Evolutionary conservation across 2,329 filamentous ascomycete species (phyloP).

Genomic region (Neonectria coccinea): DNA sequence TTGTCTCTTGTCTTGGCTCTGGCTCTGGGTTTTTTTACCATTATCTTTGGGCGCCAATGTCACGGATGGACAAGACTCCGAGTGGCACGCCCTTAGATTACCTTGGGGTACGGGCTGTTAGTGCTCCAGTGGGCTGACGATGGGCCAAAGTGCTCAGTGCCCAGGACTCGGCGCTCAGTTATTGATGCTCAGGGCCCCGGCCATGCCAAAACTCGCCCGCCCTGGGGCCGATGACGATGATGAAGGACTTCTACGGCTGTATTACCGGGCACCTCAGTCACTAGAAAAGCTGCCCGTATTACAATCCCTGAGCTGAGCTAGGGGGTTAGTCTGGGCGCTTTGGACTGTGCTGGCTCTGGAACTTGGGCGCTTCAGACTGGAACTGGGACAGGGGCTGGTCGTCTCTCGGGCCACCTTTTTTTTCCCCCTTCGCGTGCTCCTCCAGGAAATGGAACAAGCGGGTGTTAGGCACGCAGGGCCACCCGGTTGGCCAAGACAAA

Average conservation of each 20-base stretch:
- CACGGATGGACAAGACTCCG: neutral
- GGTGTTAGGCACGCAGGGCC: neutral
- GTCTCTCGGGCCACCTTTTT: neutral
- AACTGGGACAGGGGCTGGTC: constrained; percentile 1
- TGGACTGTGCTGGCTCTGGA: constrained; percentile 3
- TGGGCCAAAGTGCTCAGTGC: neutral
- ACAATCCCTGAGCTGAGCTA: neutral
- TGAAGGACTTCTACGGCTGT: neutral
- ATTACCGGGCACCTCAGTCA: neutral
- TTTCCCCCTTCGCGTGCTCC: neutral
- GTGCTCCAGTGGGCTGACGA: constrained; percentile 3
- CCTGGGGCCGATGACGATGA: neutral
- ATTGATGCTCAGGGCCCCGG: neutral
- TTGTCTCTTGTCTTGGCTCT: neutral
- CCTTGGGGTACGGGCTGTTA: neutral
- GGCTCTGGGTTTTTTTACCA: neutral
- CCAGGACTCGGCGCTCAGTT: neutral
- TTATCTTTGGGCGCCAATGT: constrained; percentile 3
- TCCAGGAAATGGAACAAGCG: neutral
- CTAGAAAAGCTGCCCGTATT: neutral
- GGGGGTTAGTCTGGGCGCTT: neutral
- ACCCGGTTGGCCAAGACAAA: neutral
- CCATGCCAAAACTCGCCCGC: neutral
- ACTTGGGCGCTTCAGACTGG: constrained; percentile 5
- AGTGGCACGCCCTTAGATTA: constrained; percentile 5